phyloP scores from a whole-genome alignment of 192 early-diverging fungal genomes.

The Backusella luteola region DNA sequence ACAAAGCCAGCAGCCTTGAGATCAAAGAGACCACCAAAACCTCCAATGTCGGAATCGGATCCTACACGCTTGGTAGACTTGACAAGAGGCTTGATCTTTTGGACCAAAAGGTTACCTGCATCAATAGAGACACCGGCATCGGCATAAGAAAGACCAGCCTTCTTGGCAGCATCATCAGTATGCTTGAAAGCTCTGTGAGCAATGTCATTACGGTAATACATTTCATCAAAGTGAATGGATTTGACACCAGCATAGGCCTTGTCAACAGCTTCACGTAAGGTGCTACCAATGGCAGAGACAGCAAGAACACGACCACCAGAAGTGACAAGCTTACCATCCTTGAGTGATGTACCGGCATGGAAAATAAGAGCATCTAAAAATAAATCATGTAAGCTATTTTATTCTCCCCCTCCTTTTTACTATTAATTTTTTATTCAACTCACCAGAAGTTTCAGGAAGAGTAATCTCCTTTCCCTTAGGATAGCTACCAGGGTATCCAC shows the following conservation, averaged over 20 bases:
- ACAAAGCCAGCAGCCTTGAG: slow-evolving; percentile 88
- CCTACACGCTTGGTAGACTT: slow-evolving; percentile 92
- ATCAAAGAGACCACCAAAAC: slow-evolving; percentile 98
- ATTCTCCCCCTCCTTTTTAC: background rate
- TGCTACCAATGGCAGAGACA: slow-evolving; percentile 78
- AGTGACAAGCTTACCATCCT: slow-evolving; percentile 66
- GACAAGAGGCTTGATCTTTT: slow-evolving; percentile 94
- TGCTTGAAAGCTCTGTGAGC: slow-evolving; percentile 58
- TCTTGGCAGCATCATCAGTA: slow-evolving; percentile 36
- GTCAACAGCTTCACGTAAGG: slow-evolving; percentile 77
- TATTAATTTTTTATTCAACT: background rate
- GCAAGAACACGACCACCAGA: slow-evolving; percentile 95
- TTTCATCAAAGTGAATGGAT: slow-evolving; percentile 80
- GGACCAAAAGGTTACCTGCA: slow-evolving; percentile 92
- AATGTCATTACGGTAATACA: slow-evolving; percentile 92
- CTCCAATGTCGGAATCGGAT: slow-evolving; percentile 95
- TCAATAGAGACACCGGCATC: slow-evolving; percentile 96
- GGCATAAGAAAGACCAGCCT: slow-evolving; percentile 81
- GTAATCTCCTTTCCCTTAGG: slow-evolving; percentile 78
- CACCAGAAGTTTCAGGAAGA: slow-evolving; percentile 41
- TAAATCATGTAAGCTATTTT: slow-evolving; percentile 25
- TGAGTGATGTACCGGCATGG: slow-evolving; percentile 86
- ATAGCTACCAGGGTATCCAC: slow-evolving; percentile 91
- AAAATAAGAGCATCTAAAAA: slow-evolving; percentile 64
- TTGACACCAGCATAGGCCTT: slow-evolving; percentile 69